Conservation (phyloP, 306 rosid genomes). For the Cicer bijugum region DNA sequence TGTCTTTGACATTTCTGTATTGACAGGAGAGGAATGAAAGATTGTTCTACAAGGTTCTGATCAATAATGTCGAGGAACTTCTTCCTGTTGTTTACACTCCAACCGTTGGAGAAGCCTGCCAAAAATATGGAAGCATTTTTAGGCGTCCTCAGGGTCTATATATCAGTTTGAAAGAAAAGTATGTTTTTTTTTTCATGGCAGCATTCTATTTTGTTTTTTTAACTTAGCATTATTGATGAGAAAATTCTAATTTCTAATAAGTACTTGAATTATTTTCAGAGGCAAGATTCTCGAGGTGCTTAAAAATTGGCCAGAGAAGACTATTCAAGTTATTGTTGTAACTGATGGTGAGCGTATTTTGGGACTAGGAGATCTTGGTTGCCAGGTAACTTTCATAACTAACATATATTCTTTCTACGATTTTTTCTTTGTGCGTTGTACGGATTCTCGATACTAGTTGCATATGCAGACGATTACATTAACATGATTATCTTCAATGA, state of each 20-base stretch:
- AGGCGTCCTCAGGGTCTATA: conserved; percentile 94
- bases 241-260: conserved; percentile 41
- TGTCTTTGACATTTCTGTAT: conserved; percentile 30
- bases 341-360: conserved; percentile 97
- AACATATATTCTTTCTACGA: too few species aligned
- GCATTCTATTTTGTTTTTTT: not conserved
- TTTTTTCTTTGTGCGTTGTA: too few species aligned
- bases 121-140: conserved; percentile 90
- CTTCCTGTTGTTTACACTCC: conserved; percentile 98
- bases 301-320: conserved; percentile 92
- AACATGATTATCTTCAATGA: conserved; percentile 17
- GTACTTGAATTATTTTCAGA: conserved; percentile 53
- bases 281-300: conserved; percentile 91
- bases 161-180: conserved; percentile 95
- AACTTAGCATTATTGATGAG: conserved; percentile 28
- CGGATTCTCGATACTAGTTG: too few species aligned
- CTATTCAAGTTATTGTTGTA: conserved; percentile 90
- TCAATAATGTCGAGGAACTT: conserved; percentile 87
- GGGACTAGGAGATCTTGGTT: conserved; percentile 98
- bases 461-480: not conserved
- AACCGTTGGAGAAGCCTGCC: conserved; percentile 97
- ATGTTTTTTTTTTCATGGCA: conserved; percentile 30
- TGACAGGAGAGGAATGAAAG: conserved; percentile 90
- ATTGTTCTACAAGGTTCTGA: conserved; percentile 89
- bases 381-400: conserved; percentile 58